Evolutionary conservation across 176 grass and related monocot species (phyloP), one percentile per base, ranked within the genome.

Genomic region (Eleusine indica): DNA sequence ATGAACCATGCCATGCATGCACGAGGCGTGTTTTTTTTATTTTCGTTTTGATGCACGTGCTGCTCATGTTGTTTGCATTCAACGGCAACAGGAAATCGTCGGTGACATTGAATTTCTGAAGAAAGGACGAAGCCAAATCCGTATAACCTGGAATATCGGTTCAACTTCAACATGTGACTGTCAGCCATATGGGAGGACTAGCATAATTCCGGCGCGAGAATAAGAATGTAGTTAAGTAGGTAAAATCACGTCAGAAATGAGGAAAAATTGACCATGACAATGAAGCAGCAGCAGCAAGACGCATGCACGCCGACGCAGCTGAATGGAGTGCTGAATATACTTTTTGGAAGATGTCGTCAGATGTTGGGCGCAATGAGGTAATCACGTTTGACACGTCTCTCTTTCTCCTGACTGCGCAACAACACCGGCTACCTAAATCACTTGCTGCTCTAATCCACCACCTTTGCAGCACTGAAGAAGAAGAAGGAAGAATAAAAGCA

Each of bases 281-380:
- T 35, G 57, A 65, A 1, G 53, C 82, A 6, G 15, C 51, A 10
- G 47, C 47, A 14, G 65, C 39, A 30, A 67, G 79, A 85, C 66
- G 54, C 83, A 81, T 46, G 71, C 77, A 51, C 53, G 17, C 71
- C 70, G 37, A 84, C 70, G 73, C 66, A 79, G 83, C 74, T 38
- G 17, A 68, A 54, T 43, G 22, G 22, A 16, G 1, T 18, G 74
- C 9, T n/a, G 73, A 78, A 41, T 39, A 54, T 3, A 40, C 39
- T 40, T 68, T 54, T 53, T 16, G 6, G 11, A 76, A 80, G 7
- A 47, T 83, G 37, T 19, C 80, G 74, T 83, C 67, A 40, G 44
- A 32, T 0, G 1, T 37, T 28, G 14, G 12, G 53, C 14, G n/a
- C 68, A 32, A 48, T 43, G 65, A 70, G n/a, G 44, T 35, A 18